Conservation (phyloP, 2,329 filamentous ascomycete genomes). For the Phialemonium atrogriseum region DNA sequence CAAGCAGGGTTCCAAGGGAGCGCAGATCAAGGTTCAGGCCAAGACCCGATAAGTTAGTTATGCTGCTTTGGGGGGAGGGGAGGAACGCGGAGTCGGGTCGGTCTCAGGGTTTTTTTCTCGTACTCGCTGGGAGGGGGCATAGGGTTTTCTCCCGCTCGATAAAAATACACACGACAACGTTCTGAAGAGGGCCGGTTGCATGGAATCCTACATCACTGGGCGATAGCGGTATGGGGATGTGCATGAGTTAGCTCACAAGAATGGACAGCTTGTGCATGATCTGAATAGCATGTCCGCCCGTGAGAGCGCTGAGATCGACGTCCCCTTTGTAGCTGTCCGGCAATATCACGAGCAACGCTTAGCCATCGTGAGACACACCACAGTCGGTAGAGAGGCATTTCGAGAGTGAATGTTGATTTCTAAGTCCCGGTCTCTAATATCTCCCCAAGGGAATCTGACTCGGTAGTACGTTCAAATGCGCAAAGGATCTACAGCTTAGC, state of each 20-base stretch:
- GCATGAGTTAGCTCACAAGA: slow-evolving; percentile 23
- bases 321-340: too few relatives aligned
- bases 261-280: slow-evolving; percentile 20
- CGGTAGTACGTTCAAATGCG: too few relatives aligned
- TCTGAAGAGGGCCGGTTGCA: slow-evolving; percentile 18
- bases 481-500: slow-evolving; percentile 36
- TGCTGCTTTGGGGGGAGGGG: slow-evolving; percentile 15
- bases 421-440: too few relatives aligned
- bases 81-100: slow-evolving; percentile 18
- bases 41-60: slow-evolving; percentile 65
- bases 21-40: slow-evolving; percentile 74
- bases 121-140: too few relatives aligned
- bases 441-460: too few relatives aligned
- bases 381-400: too few relatives aligned
- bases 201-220: slow-evolving; percentile 18
- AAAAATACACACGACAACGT: slow-evolving; percentile 13
- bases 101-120: slow-evolving; percentile 17
- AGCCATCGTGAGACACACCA: too few relatives aligned
- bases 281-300: too few relatives aligned
- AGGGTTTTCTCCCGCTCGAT: slow-evolving; percentile 14
- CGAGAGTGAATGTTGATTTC: too few relatives aligned
- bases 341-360: too few relatives aligned
- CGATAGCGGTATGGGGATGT: slow-evolving; percentile 14
- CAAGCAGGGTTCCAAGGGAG: slow-evolving; percentile 97
- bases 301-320: too few relatives aligned